Evolutionary conservation across 495 filamentous ascomycete genomes (phyloP), one percentile per base, ranked within the genome.

Genomic region (Aspergillus bertholletiae): DNA sequence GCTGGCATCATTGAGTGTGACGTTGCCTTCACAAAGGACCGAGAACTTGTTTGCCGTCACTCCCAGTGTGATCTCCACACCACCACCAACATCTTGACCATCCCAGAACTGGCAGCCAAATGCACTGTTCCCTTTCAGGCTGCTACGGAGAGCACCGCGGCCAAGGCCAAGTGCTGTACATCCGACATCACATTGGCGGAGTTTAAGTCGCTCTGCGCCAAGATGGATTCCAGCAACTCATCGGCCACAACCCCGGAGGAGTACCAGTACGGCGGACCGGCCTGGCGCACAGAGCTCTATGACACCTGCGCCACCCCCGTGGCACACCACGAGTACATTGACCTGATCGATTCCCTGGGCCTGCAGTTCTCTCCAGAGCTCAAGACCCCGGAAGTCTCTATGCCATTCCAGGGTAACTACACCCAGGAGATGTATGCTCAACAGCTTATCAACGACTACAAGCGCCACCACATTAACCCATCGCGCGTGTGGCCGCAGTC

Each of bases 1-100:
- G 83, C 84, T 1, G 83, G 83, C 20, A 76, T 86, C 56, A 69
- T 84, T 21, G 84, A 86, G 55, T 86, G 84, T 65, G 84, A 86
- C 61, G 83, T 84, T 8, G 69, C 76, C 11, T 86, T 86, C 63
- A 85, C 84, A 45, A 74, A 67, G 43, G 84, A 86, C 63, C 71
- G 70, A 24, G 59, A 80, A 61, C 79, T 86, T 49, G 82, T 86
- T 28, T 86, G 84, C 65, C 78, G 84, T 7, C 84, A 86, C 61
- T 74, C 75, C 17, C 80, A 82, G 39, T 86, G 84, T 66, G 84
- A 86, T 60, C 68, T 86, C 34, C 83, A 85, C 67, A 81, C 75
- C 1, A 86, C 84, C 12, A 84, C 84, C 57, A 80, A 86, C 68
- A 81, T 86, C 65, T 74, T 86, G 39, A 64, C 69, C 24, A 61